These are phyloP conservation scores for Aspergillus carlsbadensis DNA, from an alignment of 495 filamentous ascomycete species.

Conservation along the genomic window DNA sequence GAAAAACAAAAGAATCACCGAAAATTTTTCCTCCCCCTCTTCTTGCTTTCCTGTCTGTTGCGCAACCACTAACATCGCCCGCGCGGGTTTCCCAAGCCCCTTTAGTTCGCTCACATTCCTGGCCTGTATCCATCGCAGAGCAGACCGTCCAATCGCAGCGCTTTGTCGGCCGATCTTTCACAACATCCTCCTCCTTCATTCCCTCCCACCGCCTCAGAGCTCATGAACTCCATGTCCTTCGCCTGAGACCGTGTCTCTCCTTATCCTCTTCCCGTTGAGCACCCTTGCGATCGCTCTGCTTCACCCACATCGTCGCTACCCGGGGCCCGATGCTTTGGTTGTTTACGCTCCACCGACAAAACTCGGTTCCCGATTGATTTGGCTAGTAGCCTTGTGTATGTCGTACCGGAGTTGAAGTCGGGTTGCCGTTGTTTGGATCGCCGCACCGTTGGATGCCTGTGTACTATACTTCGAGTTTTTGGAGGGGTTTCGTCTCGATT, in stretches of 20 bases:
- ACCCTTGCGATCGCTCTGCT: background rate
- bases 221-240: constrained; percentile 19
- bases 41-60: background rate
- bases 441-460: background rate
- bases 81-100: constrained; percentile 11
- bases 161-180: constrained; percentile 16
- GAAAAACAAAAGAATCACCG: constrained; percentile 9
- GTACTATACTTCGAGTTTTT: background rate
- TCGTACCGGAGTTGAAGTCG: background rate
- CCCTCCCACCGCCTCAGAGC: constrained; percentile 17
- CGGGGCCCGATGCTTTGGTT: constrained; percentile 1
- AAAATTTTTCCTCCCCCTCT: constrained; percentile 7
- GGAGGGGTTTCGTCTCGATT: background rate
- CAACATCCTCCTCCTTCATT: constrained; percentile 16
- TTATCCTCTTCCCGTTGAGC: constrained; percentile 8
- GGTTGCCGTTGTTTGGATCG: background rate
- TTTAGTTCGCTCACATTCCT: constrained; percentile 23
- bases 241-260: constrained; percentile 16
- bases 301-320: background rate
- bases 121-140: constrained; percentile 19
- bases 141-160: constrained; percentile 18
- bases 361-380: constrained; percentile 6
- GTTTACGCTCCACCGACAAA: constrained; percentile 6
- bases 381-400: background rate
- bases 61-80: constrained; percentile 18